Evolutionary conservation across 139 green algal genomes (phyloP).

Genomic region (Trebouxia sp.): DNA sequence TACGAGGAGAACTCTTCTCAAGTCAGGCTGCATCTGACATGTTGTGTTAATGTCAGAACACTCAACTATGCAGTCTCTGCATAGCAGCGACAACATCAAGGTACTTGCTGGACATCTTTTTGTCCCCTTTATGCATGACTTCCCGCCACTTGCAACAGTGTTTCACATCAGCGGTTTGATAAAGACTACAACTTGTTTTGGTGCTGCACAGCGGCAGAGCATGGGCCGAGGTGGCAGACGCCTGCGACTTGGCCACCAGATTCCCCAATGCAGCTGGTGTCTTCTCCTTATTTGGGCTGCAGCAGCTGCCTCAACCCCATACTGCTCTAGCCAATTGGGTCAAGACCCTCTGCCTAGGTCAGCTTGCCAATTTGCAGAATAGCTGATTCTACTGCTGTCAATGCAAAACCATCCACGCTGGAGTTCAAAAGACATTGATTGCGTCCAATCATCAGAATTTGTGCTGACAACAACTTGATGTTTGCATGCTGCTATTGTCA

Average conservation of each 20-base stretch:
- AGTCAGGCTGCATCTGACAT: too few species aligned
- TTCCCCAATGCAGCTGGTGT: slow-evolving; percentile 23
- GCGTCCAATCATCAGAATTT: not conserved
- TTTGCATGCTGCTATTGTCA: not conserved
- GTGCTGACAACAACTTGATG: not conserved
- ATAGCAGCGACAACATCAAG: too few species aligned
- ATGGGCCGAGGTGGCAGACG: not conserved
- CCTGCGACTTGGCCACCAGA: slow-evolving; percentile 25
- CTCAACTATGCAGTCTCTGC: too few species aligned
- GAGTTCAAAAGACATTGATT: too few species aligned
- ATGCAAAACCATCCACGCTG: too few species aligned
- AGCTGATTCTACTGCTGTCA: not conserved
- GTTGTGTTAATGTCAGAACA: too few species aligned
- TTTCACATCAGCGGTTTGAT: too few species aligned
- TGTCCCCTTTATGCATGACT: not conserved
- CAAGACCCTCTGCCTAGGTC: slow-evolving; percentile 22
- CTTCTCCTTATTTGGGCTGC: slow-evolving; percentile 43
- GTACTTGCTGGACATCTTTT: too few species aligned
- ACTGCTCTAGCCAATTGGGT: slow-evolving; percentile 36
- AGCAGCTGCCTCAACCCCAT: slow-evolving; percentile 37
- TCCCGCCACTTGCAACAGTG: too few species aligned
- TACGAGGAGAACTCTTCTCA: too few species aligned
- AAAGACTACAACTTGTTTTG: not conserved
- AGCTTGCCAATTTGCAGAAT: not conserved
- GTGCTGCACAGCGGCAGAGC: not conserved